These are phyloP conservation scores for Barnettozyma sucrosica DNA, from an alignment of 805 yeast species.

Conservation along the genomic window DNA sequence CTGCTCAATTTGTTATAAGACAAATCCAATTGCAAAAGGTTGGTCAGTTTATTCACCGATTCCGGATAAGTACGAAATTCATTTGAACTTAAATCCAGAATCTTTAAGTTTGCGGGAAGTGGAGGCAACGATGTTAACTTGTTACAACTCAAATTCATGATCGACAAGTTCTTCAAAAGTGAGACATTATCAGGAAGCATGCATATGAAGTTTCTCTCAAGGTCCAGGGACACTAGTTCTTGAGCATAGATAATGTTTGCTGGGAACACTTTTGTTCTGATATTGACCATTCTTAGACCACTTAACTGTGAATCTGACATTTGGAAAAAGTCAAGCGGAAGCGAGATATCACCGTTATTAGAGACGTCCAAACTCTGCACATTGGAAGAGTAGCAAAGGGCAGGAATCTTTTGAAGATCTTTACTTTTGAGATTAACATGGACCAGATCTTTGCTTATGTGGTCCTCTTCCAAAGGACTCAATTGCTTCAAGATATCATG, in stretches of 20 bases:
- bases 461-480: conserved; percentile 65
- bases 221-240: conserved; percentile 57
- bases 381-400: conserved; percentile 73
- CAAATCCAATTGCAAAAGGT: conserved; percentile 63
- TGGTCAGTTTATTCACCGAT: conserved; percentile 52
- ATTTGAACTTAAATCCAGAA: conserved; percentile 78
- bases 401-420: conserved; percentile 80
- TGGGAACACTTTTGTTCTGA: conserved; percentile 73
- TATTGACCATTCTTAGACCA: conserved; percentile 61
- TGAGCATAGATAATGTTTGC: conserved; percentile 63
- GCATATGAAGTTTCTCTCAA: conserved; percentile 74
- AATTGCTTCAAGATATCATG: conserved; percentile 54
- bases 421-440: conserved; percentile 68
- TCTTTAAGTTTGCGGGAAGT: conserved; percentile 45
- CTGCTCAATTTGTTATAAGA: conserved; percentile 68
- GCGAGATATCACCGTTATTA: conserved; percentile 75
- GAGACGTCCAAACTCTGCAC: conserved; percentile 79
- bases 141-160: conserved; percentile 68
- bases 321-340: conserved; percentile 84
- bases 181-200: conserved; percentile 53
- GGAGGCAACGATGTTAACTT: conserved; percentile 59
- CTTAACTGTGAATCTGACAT: conserved; percentile 63
- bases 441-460: conserved; percentile 57
- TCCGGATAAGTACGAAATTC: conserved; percentile 58
- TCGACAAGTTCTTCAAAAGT: conserved; percentile 46